Conservation (phyloP, 306 rosid genomes). For the Inga oerstediana region DNA sequence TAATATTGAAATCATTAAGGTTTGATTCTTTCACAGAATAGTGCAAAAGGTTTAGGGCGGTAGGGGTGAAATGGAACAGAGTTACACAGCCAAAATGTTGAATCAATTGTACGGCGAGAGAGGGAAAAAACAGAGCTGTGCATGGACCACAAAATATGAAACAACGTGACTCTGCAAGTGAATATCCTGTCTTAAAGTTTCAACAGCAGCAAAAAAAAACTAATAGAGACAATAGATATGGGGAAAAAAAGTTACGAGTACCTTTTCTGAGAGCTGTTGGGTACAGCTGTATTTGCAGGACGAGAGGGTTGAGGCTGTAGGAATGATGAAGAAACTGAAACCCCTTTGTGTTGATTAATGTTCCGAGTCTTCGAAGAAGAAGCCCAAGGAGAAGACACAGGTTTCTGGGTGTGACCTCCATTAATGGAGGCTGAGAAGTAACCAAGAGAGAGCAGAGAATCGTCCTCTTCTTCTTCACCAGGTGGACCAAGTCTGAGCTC, state of each 20-base stretch:
- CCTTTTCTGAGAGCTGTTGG: constrained; percentile 88
- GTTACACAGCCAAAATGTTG: constrained; percentile 13
- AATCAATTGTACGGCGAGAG: neutral
- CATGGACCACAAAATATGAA: constrained; percentile 46
- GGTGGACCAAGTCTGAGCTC: constrained; percentile 97
- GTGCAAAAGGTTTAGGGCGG: neutral
- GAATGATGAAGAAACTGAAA: constrained; percentile 39
- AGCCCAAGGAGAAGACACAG: constrained; percentile 45
- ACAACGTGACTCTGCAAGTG: constrained; percentile 42
- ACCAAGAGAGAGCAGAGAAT: constrained; percentile 53
- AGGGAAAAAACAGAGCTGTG: constrained; percentile 10
- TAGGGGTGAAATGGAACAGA: neutral
- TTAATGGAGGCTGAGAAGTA: constrained; percentile 37
- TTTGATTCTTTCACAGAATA: constrained; percentile 19
- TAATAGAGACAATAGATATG: neutral
- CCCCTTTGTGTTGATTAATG: constrained; percentile 38
- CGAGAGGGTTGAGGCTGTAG: constrained; percentile 49
- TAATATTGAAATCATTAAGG: neutral
- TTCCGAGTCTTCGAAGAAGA: constrained; percentile 38
- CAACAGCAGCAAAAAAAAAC: neutral
- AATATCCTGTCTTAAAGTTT: constrained; percentile 40
- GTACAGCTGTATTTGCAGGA: constrained; percentile 58
- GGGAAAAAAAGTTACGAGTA: constrained; percentile 27
- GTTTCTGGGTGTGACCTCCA: constrained; percentile 38
- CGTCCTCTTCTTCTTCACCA: constrained; percentile 52